A percentile compares a stretch with the other conserved stretches of the same genome.
These are phyloP conservation scores for Conticribra weissflogii DNA, from an alignment of 108 stramenopile species.

Conservation along the genomic window DNA sequence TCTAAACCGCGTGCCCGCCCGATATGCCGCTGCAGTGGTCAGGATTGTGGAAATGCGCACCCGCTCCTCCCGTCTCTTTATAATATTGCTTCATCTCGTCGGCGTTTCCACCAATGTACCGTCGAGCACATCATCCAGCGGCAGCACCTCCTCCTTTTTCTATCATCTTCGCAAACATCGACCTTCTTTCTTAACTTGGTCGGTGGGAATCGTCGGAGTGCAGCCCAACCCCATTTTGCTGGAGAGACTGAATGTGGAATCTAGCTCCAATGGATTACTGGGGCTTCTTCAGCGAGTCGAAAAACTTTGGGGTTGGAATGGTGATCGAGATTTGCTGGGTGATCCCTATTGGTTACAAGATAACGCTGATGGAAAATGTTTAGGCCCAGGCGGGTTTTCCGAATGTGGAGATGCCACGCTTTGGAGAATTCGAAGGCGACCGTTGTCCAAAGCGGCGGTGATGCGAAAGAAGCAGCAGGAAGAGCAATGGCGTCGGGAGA, in stretches of 20 bases:
- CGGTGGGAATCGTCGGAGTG: slow-evolving; percentile 59
- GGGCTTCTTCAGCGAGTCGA: slow-evolving; percentile 38
- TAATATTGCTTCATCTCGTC: slow-evolving; percentile 61
- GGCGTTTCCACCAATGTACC: slow-evolving; percentile 58
- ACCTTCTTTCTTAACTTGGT: slow-evolving; percentile 13
- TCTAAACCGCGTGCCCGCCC: neutral
- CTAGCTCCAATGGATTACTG: slow-evolving; percentile 22
- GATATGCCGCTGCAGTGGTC: neutral
- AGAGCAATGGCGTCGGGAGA: slow-evolving; percentile 2
- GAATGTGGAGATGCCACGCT: slow-evolving; percentile 86
- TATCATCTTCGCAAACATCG: slow-evolving; percentile 12
- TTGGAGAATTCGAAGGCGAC: slow-evolving; percentile 57
- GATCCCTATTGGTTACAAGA: slow-evolving; percentile 81
- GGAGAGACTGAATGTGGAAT: slow-evolving; percentile 51
- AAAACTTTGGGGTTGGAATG: slow-evolving; percentile 29
- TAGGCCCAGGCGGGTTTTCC: slow-evolving; percentile 65
- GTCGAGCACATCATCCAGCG: neutral
- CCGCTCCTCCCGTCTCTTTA: slow-evolving; percentile 62
- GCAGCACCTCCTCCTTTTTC: slow-evolving; percentile 7
- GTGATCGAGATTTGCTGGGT: slow-evolving; percentile 23
- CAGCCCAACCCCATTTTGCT: slow-evolving; percentile 59
- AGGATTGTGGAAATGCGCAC: slow-evolving; percentile 37
- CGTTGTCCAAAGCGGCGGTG: slow-evolving; percentile 26
- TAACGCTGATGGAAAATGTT: slow-evolving; percentile 58
- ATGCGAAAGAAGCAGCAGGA: slow-evolving; percentile 17